Evolutionary conservation across 352 stramenopile species (phyloP).

Genomic region (Poterioochromonas sp.): DNA sequence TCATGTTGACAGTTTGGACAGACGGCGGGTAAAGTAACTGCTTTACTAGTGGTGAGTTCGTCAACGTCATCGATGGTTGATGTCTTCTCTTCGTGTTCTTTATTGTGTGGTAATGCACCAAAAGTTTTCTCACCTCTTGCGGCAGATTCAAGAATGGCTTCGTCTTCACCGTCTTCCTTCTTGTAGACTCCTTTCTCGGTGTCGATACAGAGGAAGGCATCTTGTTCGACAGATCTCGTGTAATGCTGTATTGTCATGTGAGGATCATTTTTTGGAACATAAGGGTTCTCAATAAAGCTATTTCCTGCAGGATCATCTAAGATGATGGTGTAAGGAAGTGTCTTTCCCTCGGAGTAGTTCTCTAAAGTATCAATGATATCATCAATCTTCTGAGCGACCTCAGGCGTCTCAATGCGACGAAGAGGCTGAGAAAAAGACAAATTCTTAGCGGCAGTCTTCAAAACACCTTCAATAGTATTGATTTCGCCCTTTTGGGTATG

Average conservation of each 20-base stretch:
- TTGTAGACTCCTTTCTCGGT: slow-evolving; percentile 42
- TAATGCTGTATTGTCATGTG: slow-evolving; percentile 59
- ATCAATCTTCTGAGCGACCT: slow-evolving; percentile 58
- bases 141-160: neutral
- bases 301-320: slow-evolving; percentile 76
- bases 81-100: slow-evolving; percentile 24
- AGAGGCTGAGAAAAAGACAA: slow-evolving; percentile 63
- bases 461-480: slow-evolving; percentile 68
- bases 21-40: slow-evolving; percentile 37
- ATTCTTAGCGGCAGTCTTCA: slow-evolving; percentile 58
- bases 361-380: slow-evolving; percentile 39
- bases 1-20: slow-evolving; percentile 63
- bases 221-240: slow-evolving; percentile 53
- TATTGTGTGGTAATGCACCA: slow-evolving; percentile 55
- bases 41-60: slow-evolving; percentile 6
- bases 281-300: slow-evolving; percentile 77
- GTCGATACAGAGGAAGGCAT: slow-evolving; percentile 60
- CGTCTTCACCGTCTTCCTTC: slow-evolving; percentile 35
- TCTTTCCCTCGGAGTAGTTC: slow-evolving; percentile 55
- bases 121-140: neutral
- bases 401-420: slow-evolving; percentile 63
- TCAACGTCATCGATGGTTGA: slow-evolving; percentile 38
- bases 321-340: slow-evolving; percentile 66
- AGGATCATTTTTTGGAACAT: slow-evolving; percentile 62
- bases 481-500: slow-evolving; percentile 68